Evolutionary conservation across 176 grass and related monocot genomes (phyloP).

Genomic region (Alopecurus myosuroides): DNA sequence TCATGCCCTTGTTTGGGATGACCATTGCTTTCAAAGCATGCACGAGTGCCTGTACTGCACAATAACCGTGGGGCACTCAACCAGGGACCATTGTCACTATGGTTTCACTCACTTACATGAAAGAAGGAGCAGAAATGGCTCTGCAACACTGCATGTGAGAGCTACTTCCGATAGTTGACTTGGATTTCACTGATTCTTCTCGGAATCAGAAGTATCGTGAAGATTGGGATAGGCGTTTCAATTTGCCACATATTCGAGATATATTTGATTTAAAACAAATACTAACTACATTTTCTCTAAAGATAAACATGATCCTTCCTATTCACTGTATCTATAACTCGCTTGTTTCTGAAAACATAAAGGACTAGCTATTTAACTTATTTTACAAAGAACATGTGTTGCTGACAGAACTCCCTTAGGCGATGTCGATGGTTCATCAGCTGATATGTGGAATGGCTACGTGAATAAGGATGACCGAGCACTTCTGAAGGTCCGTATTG

Average conservation of each 20-base stretch:
- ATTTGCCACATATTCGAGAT: conserved; percentile 81
- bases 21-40: too few species aligned
- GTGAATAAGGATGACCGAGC: conserved; percentile 84
- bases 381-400: too few species aligned
- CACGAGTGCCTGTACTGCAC: too few species aligned
- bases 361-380: too few species aligned
- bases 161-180: conserved; percentile 35
- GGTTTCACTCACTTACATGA: too few species aligned
- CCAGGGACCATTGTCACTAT: too few species aligned
- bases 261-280: conserved; percentile 78
- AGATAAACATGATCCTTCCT: conserved; percentile 60
- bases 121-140: too few species aligned
- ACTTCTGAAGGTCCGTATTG: conserved; percentile 73
- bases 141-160: too few species aligned
- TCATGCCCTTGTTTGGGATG: too few species aligned
- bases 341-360: too few species aligned
- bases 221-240: conserved; percentile 68
- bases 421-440: conserved; percentile 38
- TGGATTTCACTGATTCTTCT: conserved; percentile 63
- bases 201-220: conserved; percentile 71
- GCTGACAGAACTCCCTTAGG: conserved; percentile 37
- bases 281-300: conserved; percentile 70
- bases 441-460: conserved; percentile 63
- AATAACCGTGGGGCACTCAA: too few species aligned
- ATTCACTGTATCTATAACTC: not conserved